A percentile compares a stretch with the other conserved stretches of the same genome.
Evolutionary conservation across 1,284 basidiomycete genomes (phyloP).

Genomic region (Amylostereum chailletii): DNA sequence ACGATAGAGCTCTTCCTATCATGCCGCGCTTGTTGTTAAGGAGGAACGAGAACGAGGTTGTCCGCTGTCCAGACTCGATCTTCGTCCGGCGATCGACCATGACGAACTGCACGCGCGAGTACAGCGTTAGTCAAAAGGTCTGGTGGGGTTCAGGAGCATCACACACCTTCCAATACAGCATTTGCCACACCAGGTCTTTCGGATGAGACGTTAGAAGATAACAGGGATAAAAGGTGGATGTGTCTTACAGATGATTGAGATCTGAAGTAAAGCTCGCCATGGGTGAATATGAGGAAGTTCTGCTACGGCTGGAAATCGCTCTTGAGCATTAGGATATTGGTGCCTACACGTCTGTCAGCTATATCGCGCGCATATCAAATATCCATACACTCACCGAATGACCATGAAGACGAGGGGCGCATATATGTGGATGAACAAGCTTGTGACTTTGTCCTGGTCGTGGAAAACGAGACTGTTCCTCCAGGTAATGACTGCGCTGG

Average conservation of each 20-base stretch:
- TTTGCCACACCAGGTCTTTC: slow-evolving; percentile 81
- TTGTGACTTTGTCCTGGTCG: slow-evolving; percentile 88
- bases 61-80: slow-evolving; percentile 80
- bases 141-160: not conserved
- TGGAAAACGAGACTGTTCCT: slow-evolving; percentile 95
- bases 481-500: slow-evolving; percentile 93
- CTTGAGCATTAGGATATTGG: slow-evolving; percentile 69
- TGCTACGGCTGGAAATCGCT: slow-evolving; percentile 75
- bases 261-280: slow-evolving; percentile 52
- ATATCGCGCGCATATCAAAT: slow-evolving; percentile 4
- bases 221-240: slow-evolving; percentile 2
- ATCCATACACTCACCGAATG: slow-evolving; percentile 53
- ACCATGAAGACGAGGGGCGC: slow-evolving; percentile 82
- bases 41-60: slow-evolving; percentile 79
- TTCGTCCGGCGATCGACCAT: slow-evolving; percentile 77
- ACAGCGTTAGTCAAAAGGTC: not conserved
- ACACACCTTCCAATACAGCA: slow-evolving; percentile 79
- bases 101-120: slow-evolving; percentile 51
- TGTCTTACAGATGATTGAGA: slow-evolving; percentile 58
- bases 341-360: slow-evolving; percentile 41
- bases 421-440: slow-evolving; percentile 86
- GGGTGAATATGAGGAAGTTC: slow-evolving; percentile 60
- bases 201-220: slow-evolving; percentile 10
- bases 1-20: slow-evolving; percentile 65
- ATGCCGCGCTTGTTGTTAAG: slow-evolving; percentile 79